Evolutionary conservation across 2,329 filamentous ascomycete genomes (phyloP).

Genomic region (Nannizzia gypsea): DNA sequence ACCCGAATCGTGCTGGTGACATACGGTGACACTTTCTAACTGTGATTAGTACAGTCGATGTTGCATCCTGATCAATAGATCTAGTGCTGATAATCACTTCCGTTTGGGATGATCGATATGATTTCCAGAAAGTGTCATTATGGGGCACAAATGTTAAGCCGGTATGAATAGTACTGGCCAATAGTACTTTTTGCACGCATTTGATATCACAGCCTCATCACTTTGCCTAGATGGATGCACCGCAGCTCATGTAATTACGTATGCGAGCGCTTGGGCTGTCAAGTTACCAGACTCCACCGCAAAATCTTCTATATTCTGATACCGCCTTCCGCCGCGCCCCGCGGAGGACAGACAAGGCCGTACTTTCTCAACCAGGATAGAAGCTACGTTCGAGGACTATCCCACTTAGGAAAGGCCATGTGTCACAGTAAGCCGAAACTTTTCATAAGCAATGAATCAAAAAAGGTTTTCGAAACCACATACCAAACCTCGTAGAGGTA

Average conservation of each 20-base stretch:
- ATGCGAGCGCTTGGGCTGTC: not conserved
- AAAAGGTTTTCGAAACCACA: not conserved
- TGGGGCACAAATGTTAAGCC: not conserved
- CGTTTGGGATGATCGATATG: not conserved
- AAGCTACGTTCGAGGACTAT: not conserved
- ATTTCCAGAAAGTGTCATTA: not conserved
- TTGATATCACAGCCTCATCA: not conserved
- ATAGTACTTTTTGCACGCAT: not conserved
- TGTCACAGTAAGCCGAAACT: not conserved
- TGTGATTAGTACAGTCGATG: not conserved
- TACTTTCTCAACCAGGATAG: not conserved
- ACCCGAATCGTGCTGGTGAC: not conserved
- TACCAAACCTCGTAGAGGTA: not conserved
- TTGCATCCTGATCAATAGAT: not conserved
- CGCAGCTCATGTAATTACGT: not conserved
- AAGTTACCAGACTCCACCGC: not conserved
- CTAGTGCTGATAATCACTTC: not conserved
- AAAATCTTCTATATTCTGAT: not conserved
- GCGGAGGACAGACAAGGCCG: not conserved
- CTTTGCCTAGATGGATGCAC: not conserved
- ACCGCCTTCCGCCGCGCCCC: not conserved
- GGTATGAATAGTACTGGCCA: not conserved
- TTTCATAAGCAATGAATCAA: too few species aligned
- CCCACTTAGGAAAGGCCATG: conserved; percentile 1
- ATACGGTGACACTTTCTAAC: not conserved